Evolutionary conservation across 371 early-diverging fungal genomes (phyloP).

Genomic region (Lichtheimia ornata): DNA sequence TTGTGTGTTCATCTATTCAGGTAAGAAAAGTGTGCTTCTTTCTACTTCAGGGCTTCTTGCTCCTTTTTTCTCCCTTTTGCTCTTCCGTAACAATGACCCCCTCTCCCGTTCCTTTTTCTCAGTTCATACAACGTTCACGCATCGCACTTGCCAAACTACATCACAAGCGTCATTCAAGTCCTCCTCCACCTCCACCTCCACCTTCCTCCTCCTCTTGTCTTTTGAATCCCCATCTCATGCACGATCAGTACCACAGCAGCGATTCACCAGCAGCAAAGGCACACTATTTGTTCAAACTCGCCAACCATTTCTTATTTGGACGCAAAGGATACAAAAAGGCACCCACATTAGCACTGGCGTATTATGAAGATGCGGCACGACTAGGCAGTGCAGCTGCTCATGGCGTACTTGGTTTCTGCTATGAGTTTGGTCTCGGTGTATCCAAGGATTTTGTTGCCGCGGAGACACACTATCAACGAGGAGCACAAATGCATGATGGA

Average conservation of each 20-base stretch:
- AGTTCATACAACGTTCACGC: constrained; percentile 24
- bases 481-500: constrained; percentile 43
- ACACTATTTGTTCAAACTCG: constrained; percentile 40
- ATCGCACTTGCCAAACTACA: constrained; percentile 16
- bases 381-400: constrained; percentile 48
- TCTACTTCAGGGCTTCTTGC: too few relatives aligned
- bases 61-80: too few relatives aligned
- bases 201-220: neutral
- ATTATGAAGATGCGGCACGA: constrained; percentile 41
- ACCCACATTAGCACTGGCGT: constrained; percentile 43
- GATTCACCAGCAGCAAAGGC: constrained; percentile 1
- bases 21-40: too few relatives aligned
- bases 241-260: neutral
- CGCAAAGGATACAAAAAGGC: constrained; percentile 41
- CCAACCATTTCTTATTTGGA: constrained; percentile 62
- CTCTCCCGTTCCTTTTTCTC: constrained; percentile 21
- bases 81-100: constrained; percentile 8
- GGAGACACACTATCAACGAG: constrained; percentile 60
- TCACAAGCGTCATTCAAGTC: neutral
- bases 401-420: constrained; percentile 66
- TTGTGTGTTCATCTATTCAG: too few relatives aligned
- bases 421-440: constrained; percentile 82
- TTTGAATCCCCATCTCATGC: neutral
- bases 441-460: constrained; percentile 53
- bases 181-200: neutral